phyloP scores from a whole-genome alignment of 768 basidiomycete genomes.

The Astraeus odoratus region DNA sequence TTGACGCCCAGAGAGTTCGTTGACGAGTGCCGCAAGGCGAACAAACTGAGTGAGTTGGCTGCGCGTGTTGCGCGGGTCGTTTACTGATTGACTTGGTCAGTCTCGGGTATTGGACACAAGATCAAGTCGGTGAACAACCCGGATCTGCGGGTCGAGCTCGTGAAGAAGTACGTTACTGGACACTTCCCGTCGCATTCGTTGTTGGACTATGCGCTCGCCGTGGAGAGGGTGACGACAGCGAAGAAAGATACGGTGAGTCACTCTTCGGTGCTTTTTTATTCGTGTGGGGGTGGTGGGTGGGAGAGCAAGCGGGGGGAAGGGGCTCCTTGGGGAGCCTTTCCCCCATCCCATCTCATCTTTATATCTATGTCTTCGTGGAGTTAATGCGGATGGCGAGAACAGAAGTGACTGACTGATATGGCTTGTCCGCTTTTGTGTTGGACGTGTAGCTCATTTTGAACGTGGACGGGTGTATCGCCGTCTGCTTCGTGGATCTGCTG shows the following conservation, averaged over 20 bases:
- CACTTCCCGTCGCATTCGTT: constrained; percentile 93
- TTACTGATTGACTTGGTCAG: constrained; percentile 30
- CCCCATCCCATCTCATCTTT: too few relatives aligned
- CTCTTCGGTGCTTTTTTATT: background rate
- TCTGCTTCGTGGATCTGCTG: constrained; percentile 93
- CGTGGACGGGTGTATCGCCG: constrained; percentile 93
- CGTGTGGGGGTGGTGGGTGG: background rate
- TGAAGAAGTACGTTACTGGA: constrained; percentile 92
- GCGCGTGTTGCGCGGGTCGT: constrained; percentile 6
- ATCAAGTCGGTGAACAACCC: constrained; percentile 99
- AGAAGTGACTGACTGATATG: too few relatives aligned
- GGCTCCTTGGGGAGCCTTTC: too few relatives aligned
- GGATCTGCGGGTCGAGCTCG: constrained; percentile 85
- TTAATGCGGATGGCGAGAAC: constrained; percentile 3
- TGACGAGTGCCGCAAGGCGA: constrained; percentile 85
- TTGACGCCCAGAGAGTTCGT: constrained; percentile 98
- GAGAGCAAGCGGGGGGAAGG: too few relatives aligned
- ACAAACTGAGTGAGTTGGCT: constrained; percentile 74
- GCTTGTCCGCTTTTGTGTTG: background rate
- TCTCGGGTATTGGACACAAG: constrained; percentile 99
- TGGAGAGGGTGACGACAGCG: constrained; percentile 94
- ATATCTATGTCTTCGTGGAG: background rate
- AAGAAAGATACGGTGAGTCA: constrained; percentile 86
- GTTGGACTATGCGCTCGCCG: constrained; percentile 91
- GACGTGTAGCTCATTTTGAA: constrained; percentile 81